Conservation (phyloP, 129 eudicot genomes). For the carrot (Daucus carota) region DNA sequence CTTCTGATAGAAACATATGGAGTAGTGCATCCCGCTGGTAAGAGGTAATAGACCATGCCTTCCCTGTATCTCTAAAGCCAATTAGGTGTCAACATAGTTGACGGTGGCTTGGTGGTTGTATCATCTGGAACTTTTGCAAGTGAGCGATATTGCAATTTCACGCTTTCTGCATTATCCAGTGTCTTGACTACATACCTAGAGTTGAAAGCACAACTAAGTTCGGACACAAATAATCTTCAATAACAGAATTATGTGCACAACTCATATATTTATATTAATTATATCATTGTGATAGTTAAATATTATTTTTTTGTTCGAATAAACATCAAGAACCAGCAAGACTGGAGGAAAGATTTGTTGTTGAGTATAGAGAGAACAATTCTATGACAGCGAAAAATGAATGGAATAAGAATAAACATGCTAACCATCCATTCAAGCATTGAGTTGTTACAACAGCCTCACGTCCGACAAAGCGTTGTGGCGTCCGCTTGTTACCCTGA, state of each 20-base stretch:
- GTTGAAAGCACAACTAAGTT: background rate
- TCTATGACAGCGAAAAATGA: background rate
- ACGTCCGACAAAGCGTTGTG: constrained; percentile 89
- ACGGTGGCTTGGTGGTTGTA: constrained; percentile 22
- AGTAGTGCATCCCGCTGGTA: background rate
- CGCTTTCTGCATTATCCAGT: constrained; percentile 89
- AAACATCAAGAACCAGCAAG: background rate
- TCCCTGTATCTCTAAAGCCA: constrained; percentile 29
- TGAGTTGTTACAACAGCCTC: constrained; percentile 91
- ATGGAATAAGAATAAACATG: background rate
- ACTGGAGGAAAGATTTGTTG: background rate
- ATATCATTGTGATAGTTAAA: background rate
- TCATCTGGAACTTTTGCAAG: constrained; percentile 62
- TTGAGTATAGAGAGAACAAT: background rate
- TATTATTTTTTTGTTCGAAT: background rate
- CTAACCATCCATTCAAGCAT: constrained; percentile 92
- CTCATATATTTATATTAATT: background rate
- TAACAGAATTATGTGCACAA: background rate
- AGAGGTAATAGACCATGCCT: background rate
- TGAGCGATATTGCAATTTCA: constrained; percentile 89
- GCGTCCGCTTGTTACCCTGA: constrained; percentile 97
- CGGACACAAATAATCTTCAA: background rate
- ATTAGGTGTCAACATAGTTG: constrained; percentile 38
- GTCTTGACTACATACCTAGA: constrained; percentile 90
- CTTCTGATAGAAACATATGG: background rate